These are phyloP conservation scores for Calonectria hongkongensis DNA, from an alignment of 2,329 filamentous ascomycete genomes.

Conservation along the genomic window DNA sequence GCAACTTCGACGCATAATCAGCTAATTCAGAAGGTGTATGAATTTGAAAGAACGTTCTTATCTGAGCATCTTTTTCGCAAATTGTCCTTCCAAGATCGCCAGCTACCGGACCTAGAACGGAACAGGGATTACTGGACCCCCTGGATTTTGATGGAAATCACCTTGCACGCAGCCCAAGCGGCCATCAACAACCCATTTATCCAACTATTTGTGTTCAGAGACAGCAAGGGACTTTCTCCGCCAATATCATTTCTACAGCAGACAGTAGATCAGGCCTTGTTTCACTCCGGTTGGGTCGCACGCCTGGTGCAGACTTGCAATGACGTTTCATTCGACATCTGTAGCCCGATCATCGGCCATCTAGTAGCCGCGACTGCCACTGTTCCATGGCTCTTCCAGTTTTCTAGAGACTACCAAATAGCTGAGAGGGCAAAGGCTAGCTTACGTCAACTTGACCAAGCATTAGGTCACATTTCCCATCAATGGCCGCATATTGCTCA, in stretches of 20 bases:
- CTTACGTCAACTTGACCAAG: background rate
- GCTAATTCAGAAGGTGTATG: too few species aligned
- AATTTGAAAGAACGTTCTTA: too few species aligned
- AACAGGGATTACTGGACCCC: too few species aligned
- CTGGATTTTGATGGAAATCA: background rate
- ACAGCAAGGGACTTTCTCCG: background rate
- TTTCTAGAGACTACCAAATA: background rate
- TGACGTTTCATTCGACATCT: background rate
- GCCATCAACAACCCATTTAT: background rate
- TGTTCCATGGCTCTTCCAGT: background rate
- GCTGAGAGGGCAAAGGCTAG: background rate
- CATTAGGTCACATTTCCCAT: background rate
- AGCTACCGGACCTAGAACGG: too few species aligned
- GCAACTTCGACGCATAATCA: too few species aligned
- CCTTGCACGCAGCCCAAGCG: background rate
- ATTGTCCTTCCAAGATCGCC: too few species aligned
- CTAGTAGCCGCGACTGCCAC: background rate
- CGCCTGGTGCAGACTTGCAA: background rate
- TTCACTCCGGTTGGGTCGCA: background rate
- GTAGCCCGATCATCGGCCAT: background rate
- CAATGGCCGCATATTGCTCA: constrained; percentile 1
- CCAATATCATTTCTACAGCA: background rate
- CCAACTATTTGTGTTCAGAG: background rate
- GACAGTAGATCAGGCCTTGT: background rate
- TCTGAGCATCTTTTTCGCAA: too few species aligned